Conservation (phyloP, 2,329 filamentous ascomycete species). For the Neobulgaria alba region DNA sequence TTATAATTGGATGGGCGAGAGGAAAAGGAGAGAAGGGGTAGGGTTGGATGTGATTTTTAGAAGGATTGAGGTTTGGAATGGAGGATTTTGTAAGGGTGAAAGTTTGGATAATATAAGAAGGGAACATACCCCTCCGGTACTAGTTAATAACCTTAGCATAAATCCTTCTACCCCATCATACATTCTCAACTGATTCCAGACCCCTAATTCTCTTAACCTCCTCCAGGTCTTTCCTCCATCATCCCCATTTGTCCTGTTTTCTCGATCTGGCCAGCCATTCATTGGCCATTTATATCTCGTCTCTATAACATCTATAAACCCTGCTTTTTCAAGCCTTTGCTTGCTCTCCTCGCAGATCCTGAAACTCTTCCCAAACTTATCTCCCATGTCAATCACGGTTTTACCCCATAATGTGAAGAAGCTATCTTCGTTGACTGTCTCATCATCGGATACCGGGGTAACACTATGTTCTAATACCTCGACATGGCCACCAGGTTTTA, state of each 20-base stretch:
- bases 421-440: slow-evolving; percentile 23
- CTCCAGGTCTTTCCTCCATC: slow-evolving; percentile 12
- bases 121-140: slow-evolving; percentile 12
- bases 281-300: slow-evolving; percentile 21
- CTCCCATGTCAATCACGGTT: slow-evolving; percentile 32
- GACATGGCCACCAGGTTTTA: slow-evolving; percentile 38
- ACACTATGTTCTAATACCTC: slow-evolving; percentile 38
- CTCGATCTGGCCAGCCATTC: slow-evolving; percentile 17
- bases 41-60: too few species aligned
- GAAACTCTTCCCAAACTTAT: slow-evolving; percentile 28
- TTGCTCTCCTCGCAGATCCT: slow-evolving; percentile 37
- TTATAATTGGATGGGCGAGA: neutral
- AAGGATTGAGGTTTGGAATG: too few species aligned
- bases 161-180: slow-evolving; percentile 15
- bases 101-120: too few species aligned
- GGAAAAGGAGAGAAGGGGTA: too few species aligned
- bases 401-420: slow-evolving; percentile 17
- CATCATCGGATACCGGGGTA: slow-evolving; percentile 30
- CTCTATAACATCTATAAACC: slow-evolving; percentile 24
- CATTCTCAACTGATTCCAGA: slow-evolving; percentile 17
- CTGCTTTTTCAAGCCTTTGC: slow-evolving; percentile 30
- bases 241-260: slow-evolving; percentile 7
- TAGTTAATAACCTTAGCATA: slow-evolving; percentile 16
- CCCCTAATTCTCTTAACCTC: slow-evolving; percentile 14
- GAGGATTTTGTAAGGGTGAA: too few species aligned